Evolutionary conservation across 148 eudicot species (phyloP), one percentile per base, ranked within the genome.

Genomic region (Vaccinium corymbosum): DNA sequence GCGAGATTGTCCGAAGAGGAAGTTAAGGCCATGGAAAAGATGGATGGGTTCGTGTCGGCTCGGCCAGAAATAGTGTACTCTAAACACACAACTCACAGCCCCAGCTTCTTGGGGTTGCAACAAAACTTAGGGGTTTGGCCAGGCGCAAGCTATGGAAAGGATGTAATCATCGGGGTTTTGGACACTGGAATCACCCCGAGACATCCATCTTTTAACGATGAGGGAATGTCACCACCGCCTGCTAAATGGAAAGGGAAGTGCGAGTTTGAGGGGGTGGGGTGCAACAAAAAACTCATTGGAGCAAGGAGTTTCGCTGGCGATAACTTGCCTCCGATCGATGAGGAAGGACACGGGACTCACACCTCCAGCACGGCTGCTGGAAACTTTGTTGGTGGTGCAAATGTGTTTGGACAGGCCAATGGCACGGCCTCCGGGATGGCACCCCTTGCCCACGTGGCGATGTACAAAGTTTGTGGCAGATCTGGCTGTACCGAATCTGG

Each of bases 261-360:
- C 81, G 85, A 86, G 16, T 91, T 91, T n/a, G 85, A 84, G 2
- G 32, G 72, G 2, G 35, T 80, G 1, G 48, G 61, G 0, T 93
- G 97, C 75, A 92, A 93, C 83, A 88, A 88, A 29, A 93, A 93
- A 49, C 76, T 93, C 29, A 87, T 93, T 5, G 98, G 95, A 1
- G 98, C 88, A 0, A 84, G 94, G 46, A 78, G 79, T 56, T 90
- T 53, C 13, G 17, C 0, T 22, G 27, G 8, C 38, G 74, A 51
- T 66, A 6, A 42, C 72, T 1, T 73, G 48, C 75, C 62, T 12
- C 83, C 91, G 0, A 79, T 88, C 52, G 95, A 93, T 72, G 35
- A 55, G 0, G 70, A 64, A 0, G 92, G 91, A 7, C 96, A 93
- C 29, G 96, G 91, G 3, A 90, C 91, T 17, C 93, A 89, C 83